A percentile compares a stretch with the other conserved stretches of the same genome.
Conservation (phyloP, 2,329 filamentous ascomycete species). For the Fusarium sp. region DNA sequence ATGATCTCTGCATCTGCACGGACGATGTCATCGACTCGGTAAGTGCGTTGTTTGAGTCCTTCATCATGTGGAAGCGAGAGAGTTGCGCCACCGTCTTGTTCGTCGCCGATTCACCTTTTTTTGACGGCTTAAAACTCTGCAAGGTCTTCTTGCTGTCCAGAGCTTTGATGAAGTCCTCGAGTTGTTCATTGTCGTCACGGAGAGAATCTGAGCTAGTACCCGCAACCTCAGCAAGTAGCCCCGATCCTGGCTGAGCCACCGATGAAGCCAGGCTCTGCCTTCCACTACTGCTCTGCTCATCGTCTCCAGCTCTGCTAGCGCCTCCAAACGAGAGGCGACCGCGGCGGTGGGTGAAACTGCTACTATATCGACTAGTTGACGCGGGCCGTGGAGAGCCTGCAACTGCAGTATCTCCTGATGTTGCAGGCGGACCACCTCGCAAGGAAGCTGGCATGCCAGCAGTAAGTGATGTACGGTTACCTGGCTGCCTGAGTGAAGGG, state of each 20-base stretch:
- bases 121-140: slow-evolving; percentile 77
- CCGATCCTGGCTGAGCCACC: slow-evolving; percentile 78
- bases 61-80: slow-evolving; percentile 87
- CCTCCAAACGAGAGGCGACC: slow-evolving; percentile 81
- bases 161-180: slow-evolving; percentile 90
- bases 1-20: slow-evolving; percentile 83
- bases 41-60: slow-evolving; percentile 86
- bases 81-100: slow-evolving; percentile 83
- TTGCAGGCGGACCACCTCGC: slow-evolving; percentile 67
- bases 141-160: slow-evolving; percentile 90
- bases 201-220: slow-evolving; percentile 74
- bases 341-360: slow-evolving; percentile 90
- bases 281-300: slow-evolving; percentile 84
- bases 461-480: slow-evolving; percentile 78
- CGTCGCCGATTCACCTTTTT: slow-evolving; percentile 74
- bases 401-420: slow-evolving; percentile 70
- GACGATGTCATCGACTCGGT: slow-evolving; percentile 96
- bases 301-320: slow-evolving; percentile 72
- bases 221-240: slow-evolving; percentile 77
- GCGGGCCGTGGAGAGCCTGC: slow-evolving; percentile 83
- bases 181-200: slow-evolving; percentile 87
- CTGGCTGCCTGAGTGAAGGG: slow-evolving; percentile 62
- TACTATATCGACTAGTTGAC: slow-evolving; percentile 86
- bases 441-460: slow-evolving; percentile 80
- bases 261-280: slow-evolving; percentile 80